Conservation (phyloP, 371 early-diverging fungal genomes). For the Mortierella sp. region DNA sequence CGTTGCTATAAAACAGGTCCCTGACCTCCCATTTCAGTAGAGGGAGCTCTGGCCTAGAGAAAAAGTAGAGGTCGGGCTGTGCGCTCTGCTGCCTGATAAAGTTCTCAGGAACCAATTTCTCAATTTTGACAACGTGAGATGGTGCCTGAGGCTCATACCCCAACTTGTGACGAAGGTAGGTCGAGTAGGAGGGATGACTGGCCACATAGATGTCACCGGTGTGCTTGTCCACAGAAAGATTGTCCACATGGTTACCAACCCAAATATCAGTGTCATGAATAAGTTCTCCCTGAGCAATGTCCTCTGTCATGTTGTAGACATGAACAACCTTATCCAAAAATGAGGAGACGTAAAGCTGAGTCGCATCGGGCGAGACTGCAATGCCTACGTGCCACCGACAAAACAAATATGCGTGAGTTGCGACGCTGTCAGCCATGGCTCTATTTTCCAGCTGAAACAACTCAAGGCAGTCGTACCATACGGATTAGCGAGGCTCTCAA, state of each 20-base stretch:
- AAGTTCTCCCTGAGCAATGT: conserved; percentile 23
- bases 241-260: conserved; percentile 46
- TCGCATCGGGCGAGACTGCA: conserved; percentile 33
- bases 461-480: conserved; percentile 22
- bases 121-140: conserved; percentile 51
- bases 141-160: conserved; percentile 48
- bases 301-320: conserved; percentile 42
- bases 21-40: conserved; percentile 48
- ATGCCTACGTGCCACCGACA: conserved; percentile 21
- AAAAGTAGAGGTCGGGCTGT: conserved; percentile 37
- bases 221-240: conserved; percentile 38
- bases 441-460: too few relatives aligned
- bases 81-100: conserved; percentile 33
- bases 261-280: conserved; percentile 36
- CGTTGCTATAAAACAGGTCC: conserved; percentile 48
- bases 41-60: conserved; percentile 29
- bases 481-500: conserved; percentile 33
- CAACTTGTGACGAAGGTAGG: conserved; percentile 44
- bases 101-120: conserved; percentile 42
- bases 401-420: background rate
- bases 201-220: conserved; percentile 53
- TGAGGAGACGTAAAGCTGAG: conserved; percentile 39
- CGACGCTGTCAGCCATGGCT: too few relatives aligned
- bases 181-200: conserved; percentile 46
- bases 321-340: conserved; percentile 37